A percentile compares a stretch with the other conserved stretches of the same genome.
Conservation (phyloP, 2,329 filamentous ascomycete species). For the Zymoseptoria tritici region DNA sequence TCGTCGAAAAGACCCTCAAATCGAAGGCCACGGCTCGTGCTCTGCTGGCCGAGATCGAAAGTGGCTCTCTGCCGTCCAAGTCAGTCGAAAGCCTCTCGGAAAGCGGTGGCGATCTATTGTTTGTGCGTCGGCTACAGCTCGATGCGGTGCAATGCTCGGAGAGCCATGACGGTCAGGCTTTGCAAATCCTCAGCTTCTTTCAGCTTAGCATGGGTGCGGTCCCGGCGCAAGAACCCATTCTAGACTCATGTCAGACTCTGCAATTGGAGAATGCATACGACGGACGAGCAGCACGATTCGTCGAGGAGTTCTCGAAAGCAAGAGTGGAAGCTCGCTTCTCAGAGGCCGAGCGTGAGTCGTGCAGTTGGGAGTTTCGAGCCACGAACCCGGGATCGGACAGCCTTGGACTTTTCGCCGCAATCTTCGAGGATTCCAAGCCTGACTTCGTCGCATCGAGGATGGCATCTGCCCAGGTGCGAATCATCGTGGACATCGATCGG, state of each 20-base stretch:
- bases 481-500: conserved; percentile 57
- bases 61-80: conserved; percentile 50
- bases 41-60: conserved; percentile 77
- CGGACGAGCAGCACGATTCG: conserved; percentile 65
- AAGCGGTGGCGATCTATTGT: conserved; percentile 61
- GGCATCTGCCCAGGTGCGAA: conserved; percentile 60
- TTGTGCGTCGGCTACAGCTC: conserved; percentile 37
- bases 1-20: conserved; percentile 57
- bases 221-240: conserved; percentile 14
- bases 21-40: conserved; percentile 58
- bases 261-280: conserved; percentile 69
- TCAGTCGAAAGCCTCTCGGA: conserved; percentile 40
- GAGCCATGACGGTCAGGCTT: conserved; percentile 19
- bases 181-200: conserved; percentile 25
- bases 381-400: conserved; percentile 53
- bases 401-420: conserved; percentile 52
- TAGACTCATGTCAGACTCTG: conserved; percentile 41
- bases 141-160: conserved; percentile 23
- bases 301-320: conserved; percentile 81
- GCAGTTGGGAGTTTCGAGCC: conserved; percentile 72
- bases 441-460: conserved; percentile 56
- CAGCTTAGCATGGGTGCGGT: conserved; percentile 17
- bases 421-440: conserved; percentile 63
- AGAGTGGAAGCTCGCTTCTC: conserved; percentile 77
- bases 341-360: conserved; percentile 73